Conservation (phyloP, 176 grass and related monocot genomes). For the Alloteropsis semialata region DNA sequence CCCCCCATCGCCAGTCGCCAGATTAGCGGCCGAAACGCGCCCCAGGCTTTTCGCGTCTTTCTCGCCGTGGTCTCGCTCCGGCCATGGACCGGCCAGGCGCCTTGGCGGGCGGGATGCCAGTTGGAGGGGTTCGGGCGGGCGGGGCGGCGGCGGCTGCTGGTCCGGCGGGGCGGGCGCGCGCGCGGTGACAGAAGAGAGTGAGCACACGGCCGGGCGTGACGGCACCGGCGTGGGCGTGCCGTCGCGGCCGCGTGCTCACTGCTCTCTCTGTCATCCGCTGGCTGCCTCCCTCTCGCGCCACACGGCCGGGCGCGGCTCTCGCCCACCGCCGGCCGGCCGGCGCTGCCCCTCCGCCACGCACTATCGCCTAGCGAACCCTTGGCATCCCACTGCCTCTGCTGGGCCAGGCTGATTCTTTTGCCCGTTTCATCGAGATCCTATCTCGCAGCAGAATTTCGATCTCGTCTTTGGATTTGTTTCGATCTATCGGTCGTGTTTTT, state of each 20-base stretch:
- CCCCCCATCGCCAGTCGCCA: background rate
- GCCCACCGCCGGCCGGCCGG: conserved; percentile 28
- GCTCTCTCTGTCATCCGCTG: conserved; percentile 55
- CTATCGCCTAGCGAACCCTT: background rate
- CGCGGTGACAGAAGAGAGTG: conserved; percentile 78
- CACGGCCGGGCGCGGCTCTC: background rate
- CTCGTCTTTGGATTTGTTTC: background rate
- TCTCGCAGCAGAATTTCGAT: background rate
- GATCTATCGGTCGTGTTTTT: background rate
- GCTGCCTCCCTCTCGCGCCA: background rate
- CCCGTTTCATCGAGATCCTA: background rate
- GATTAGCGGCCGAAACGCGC: background rate
- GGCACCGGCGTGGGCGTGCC: conserved; percentile 49
- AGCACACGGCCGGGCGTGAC: conserved; percentile 59
- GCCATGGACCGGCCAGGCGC: background rate
- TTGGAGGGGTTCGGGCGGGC: background rate
- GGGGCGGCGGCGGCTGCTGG: background rate
- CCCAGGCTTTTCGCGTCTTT: background rate
- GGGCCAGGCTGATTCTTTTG: background rate
- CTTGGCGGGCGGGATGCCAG: background rate
- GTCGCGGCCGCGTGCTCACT: conserved; percentile 74
- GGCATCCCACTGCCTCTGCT: too few species aligned
- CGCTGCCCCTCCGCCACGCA: background rate
- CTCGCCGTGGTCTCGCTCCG: background rate
- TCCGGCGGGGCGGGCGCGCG: conserved; percentile 2